These are phyloP conservation scores for Ziziphus jujuba DNA, from an alignment of 306 rosid genomes.

Conservation along the genomic window DNA sequence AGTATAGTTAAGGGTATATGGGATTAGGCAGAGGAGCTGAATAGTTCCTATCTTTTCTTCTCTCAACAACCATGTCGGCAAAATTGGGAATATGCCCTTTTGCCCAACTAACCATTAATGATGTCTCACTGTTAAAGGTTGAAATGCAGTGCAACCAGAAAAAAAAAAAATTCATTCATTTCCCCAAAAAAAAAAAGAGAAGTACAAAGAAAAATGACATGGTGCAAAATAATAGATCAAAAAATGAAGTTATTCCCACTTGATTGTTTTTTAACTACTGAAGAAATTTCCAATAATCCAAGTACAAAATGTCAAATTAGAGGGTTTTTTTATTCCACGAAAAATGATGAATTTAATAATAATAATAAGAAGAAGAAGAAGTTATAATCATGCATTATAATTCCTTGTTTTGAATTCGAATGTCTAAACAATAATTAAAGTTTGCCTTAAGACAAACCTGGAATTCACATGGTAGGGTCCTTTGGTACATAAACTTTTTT, in stretches of 20 bases:
- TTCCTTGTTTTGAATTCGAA: conserved; percentile 45
- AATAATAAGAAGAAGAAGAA: conserved; percentile 24
- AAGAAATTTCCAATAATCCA: neutral
- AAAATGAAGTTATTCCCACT: conserved; percentile 1
- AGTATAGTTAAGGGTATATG: neutral
- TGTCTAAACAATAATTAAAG: conserved; percentile 23
- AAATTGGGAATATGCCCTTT: conserved; percentile 13
- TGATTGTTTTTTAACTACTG: conserved; percentile 1
- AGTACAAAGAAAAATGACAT: conserved; percentile 6
- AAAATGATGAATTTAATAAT: conserved; percentile 8
- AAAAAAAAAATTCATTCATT: too few relatives aligned
- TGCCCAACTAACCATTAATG: conserved; percentile 17
- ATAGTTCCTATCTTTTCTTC: neutral
- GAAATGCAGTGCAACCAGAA: too few relatives aligned
- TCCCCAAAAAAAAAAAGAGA: too few relatives aligned
- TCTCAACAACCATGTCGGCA: conserved; percentile 18
- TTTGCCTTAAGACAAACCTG: conserved; percentile 18
- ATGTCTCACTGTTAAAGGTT: neutral
- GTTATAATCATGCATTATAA: conserved; percentile 27
- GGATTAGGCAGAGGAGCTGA: too few relatives aligned
- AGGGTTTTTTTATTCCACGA: neutral
- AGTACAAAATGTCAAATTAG: neutral
- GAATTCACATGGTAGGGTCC: conserved; percentile 33
- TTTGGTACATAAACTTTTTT: conserved; percentile 11
- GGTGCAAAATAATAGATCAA: neutral